These are phyloP conservation scores for Thermochaetoides thermophila DNA, from an alignment of 495 filamentous ascomycete genomes.

Conservation along the genomic window DNA sequence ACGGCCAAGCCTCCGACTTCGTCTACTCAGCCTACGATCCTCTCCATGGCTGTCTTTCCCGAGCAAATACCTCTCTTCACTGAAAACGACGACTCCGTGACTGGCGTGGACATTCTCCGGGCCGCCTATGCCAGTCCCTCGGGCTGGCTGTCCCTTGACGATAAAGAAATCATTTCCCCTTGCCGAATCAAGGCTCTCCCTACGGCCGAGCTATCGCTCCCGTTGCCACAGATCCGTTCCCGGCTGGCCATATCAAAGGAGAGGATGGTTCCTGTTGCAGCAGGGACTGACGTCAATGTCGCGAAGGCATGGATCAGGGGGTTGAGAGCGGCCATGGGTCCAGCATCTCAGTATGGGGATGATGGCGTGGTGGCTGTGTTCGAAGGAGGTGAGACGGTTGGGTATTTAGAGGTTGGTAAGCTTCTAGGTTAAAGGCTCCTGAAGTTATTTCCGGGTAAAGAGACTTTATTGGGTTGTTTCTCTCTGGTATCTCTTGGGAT, in stretches of 20 bases:
- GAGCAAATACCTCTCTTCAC: too few species aligned
- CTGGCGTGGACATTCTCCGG: conserved; percentile 32
- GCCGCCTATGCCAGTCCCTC: conserved; percentile 29
- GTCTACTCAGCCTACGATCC: too few species aligned
- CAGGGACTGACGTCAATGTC: conserved; percentile 23
- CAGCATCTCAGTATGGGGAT: conserved; percentile 13
- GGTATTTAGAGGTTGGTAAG: conserved; percentile 29
- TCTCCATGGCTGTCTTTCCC: too few species aligned
- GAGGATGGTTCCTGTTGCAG: conserved; percentile 32
- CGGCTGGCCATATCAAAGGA: conserved; percentile 22
- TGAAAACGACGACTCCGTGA: too few species aligned
- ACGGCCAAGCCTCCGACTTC: not conserved
- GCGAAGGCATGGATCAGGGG: conserved; percentile 28
- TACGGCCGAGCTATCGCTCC: conserved; percentile 18
- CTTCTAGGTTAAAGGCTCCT: too few species aligned
- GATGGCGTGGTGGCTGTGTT: conserved; percentile 30
- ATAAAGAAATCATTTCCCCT: conserved; percentile 28
- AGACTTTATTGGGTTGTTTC: too few species aligned
- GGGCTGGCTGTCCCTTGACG: conserved; percentile 32
- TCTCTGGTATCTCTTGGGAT: too few species aligned
- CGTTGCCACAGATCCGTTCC: conserved; percentile 8
- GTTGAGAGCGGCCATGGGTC: conserved; percentile 8
- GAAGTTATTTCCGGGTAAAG: too few species aligned
- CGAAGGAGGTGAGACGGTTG: conserved; percentile 26
- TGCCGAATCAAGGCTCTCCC: conserved; percentile 22